Conservation (phyloP, 495 filamentous ascomycete species). For the Trichoderma gamsii region DNA sequence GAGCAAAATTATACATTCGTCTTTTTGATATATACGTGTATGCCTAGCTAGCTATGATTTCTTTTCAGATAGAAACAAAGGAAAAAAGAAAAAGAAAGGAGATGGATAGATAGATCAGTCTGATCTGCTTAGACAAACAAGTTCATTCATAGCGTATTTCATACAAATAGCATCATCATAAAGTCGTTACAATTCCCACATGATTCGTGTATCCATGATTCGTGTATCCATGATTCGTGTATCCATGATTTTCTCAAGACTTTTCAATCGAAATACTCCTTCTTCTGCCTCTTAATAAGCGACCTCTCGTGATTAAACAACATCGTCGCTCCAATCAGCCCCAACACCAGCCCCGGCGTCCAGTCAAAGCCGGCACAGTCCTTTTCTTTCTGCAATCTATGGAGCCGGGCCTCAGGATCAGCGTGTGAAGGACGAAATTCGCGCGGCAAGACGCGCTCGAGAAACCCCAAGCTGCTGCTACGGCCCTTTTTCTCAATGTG, state of each 20-base stretch:
- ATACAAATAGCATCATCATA: not conserved
- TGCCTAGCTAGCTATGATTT: not conserved
- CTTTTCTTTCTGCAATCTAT: slow-evolving; percentile 19
- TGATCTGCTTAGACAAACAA: not conserved
- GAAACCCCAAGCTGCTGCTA: not conserved
- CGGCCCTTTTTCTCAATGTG: not conserved
- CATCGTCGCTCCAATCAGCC: slow-evolving; percentile 18
- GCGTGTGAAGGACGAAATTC: not conserved
- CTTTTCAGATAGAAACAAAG: too few relatives aligned
- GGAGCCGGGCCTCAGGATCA: not conserved
- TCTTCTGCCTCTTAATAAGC: slow-evolving; percentile 22
- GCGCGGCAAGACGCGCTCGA: not conserved
- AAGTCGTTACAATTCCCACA: not conserved
- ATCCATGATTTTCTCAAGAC: not conserved
- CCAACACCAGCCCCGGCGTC: slow-evolving; percentile 20
- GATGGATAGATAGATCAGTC: not conserved
- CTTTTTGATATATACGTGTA: not conserved
- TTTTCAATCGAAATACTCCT: slow-evolving; percentile 29
- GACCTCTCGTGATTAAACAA: slow-evolving; percentile 22
- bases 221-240: not conserved
- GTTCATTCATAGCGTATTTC: not conserved
- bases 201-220: slow-evolving; percentile 10
- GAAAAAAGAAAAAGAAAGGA: too few relatives aligned
- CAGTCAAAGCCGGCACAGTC: slow-evolving; percentile 22
- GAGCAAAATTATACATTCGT: too few relatives aligned